phyloP scores from a whole-genome alignment of 2,329 filamentous ascomycete species.

The Diaporthe caulivora region DNA sequence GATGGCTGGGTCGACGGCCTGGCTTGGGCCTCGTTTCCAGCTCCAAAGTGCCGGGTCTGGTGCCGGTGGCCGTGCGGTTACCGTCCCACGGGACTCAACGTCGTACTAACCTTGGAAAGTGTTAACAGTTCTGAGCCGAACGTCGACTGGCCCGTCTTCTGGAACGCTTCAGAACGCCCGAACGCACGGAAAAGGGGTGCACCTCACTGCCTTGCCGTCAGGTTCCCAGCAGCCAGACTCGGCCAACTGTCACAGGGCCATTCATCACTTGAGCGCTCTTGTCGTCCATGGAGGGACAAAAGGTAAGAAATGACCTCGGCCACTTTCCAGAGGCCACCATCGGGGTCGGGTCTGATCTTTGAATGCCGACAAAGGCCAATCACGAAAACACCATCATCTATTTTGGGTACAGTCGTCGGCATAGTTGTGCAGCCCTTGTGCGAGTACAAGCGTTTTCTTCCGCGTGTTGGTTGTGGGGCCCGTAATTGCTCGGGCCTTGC shows the following conservation, averaged over 20 bases:
- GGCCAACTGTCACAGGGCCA: background rate
- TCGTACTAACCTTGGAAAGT: background rate
- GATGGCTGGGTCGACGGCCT: background rate
- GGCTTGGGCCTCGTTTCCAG: conserved; percentile 22
- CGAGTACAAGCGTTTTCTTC: conserved; percentile 1
- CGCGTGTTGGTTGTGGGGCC: background rate
- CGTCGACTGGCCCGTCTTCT: conserved; percentile 22
- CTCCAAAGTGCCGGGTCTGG: conserved; percentile 24
- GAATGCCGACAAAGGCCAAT: background rate
- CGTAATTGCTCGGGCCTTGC: background rate
- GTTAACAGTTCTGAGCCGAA: conserved; percentile 4
- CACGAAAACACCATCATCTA: conserved; percentile 6
- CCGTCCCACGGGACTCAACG: conserved; percentile 27
- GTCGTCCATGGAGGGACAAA: background rate
- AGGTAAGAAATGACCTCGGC: background rate
- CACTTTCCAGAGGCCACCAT: background rate
- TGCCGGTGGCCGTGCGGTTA: conserved; percentile 3
- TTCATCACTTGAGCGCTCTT: background rate
- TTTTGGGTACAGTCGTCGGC: conserved; percentile 14
- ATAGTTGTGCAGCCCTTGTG: background rate
- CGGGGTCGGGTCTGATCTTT: conserved; percentile 15
- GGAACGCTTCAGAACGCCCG: conserved; percentile 19
- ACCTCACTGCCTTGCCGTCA: background rate
- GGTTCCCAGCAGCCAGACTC: conserved; percentile 3
- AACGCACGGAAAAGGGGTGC: conserved; percentile 13